These are phyloP conservation scores for Cryoendolithus antarcticus DNA, from an alignment of 2,329 filamentous ascomycete species.

Conservation along the genomic window DNA sequence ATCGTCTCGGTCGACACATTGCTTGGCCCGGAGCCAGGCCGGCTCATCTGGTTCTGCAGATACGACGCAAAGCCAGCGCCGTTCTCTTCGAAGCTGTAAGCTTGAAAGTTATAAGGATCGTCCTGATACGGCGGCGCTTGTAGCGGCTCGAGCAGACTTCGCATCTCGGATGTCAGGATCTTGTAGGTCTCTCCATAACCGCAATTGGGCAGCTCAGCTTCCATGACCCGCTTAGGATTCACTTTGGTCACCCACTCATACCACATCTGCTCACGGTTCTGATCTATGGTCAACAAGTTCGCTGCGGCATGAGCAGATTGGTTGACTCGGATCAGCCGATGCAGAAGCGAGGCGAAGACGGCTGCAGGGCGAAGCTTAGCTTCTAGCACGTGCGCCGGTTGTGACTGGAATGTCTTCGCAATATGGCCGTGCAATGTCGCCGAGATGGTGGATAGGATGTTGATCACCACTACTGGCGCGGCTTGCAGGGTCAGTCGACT, in stretches of 20 bases:
- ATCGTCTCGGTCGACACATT: conserved; percentile 46
- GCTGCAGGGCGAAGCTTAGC: conserved; percentile 83
- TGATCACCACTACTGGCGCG: conserved; percentile 74
- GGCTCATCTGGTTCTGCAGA: conserved; percentile 20
- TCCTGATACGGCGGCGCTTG: conserved; percentile 29
- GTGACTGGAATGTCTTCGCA: conserved; percentile 68
- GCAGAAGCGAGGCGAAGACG: conserved; percentile 74
- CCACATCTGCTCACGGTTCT: conserved; percentile 92
- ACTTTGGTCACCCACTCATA: conserved; percentile 66
- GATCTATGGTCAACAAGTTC: conserved; percentile 78
- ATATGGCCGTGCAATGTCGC: conserved; percentile 71
- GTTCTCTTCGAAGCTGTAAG: conserved; percentile 30
- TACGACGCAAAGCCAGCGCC: conserved; percentile 28
- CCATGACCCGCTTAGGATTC: conserved; percentile 44
- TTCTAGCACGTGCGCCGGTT: conserved; percentile 71
- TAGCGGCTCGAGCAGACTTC: conserved; percentile 56
- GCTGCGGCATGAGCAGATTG: conserved; percentile 86
- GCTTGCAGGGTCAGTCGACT: conserved; percentile 83
- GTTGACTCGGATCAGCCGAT: conserved; percentile 82
- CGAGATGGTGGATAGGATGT: conserved; percentile 77
- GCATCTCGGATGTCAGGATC: conserved; percentile 48
- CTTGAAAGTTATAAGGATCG: conserved; percentile 27
- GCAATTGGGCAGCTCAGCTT: conserved; percentile 43
- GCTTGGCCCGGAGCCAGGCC: conserved; percentile 9
- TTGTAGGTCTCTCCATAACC: conserved; percentile 45